These are phyloP conservation scores for sunflower (Helianthus annuus) DNA, from an alignment of 129 eudicot species.

Conservation along the genomic window HanXRQr2.0-SUNRISE NC_035433.2:1841761-1842260, in stretches of 20 bases:
- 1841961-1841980: neutral
- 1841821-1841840: slow-evolving; percentile 8
- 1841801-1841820: slow-evolving; percentile 1
- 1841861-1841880: slow-evolving; percentile 5
- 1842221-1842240: slow-evolving; percentile 33
- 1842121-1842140: slow-evolving; percentile 23
- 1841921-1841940: slow-evolving; percentile 7
- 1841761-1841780: slow-evolving; percentile 19
- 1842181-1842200: slow-evolving; percentile 18
- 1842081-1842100: slow-evolving; percentile 20
- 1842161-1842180: slow-evolving; percentile 1
- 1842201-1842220: slow-evolving; percentile 36
- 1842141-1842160: slow-evolving; percentile 14
- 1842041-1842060: slow-evolving; percentile 13
- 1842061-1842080: slow-evolving; percentile 16
- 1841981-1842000: neutral
- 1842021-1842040: neutral
- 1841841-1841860: neutral
- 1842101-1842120: slow-evolving; percentile 26
- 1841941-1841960: neutral
- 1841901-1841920: slow-evolving; percentile 6
- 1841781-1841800: slow-evolving; percentile 2
- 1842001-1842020: neutral
- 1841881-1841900: slow-evolving; percentile 4
- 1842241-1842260: slow-evolving; percentile 32